Conservation (phyloP, 2,329 filamentous ascomycete genomes). For the Fusarium sp. region DNA sequence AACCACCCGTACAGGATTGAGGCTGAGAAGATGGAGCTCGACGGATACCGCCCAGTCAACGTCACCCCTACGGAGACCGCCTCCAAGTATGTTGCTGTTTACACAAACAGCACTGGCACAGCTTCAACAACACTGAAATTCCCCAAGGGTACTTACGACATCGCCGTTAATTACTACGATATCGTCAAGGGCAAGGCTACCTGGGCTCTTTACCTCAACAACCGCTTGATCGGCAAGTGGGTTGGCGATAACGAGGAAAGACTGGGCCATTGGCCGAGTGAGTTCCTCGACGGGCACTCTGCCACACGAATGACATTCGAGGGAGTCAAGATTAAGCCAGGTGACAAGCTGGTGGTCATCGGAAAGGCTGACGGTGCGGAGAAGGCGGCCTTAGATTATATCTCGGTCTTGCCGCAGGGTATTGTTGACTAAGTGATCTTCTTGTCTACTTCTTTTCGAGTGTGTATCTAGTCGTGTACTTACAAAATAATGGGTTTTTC, state of each 20-base stretch:
- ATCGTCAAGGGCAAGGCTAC: slow-evolving; percentile 68
- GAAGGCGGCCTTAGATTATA: slow-evolving; percentile 75
- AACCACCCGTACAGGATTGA: slow-evolving; percentile 76
- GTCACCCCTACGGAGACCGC: slow-evolving; percentile 73
- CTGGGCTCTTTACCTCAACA: slow-evolving; percentile 68
- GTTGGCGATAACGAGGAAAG: slow-evolving; percentile 69
- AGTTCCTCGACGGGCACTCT: slow-evolving; percentile 74
- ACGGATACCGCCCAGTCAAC: slow-evolving; percentile 66
- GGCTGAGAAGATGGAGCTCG: slow-evolving; percentile 73
- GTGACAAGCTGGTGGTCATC: slow-evolving; percentile 67
- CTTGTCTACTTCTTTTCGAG: background rate
- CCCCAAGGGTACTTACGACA: slow-evolving; percentile 65
- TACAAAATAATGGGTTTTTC: too few species aligned
- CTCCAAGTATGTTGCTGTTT: slow-evolving; percentile 52
- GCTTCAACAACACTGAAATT: slow-evolving; percentile 18
- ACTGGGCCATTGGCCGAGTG: slow-evolving; percentile 69
- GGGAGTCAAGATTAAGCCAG: slow-evolving; percentile 62
- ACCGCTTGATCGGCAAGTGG: slow-evolving; percentile 68
- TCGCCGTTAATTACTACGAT: slow-evolving; percentile 77
- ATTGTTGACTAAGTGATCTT: slow-evolving; percentile 13
- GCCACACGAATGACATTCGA: slow-evolving; percentile 72
- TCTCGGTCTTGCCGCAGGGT: slow-evolving; percentile 67
- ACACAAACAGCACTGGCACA: slow-evolving; percentile 24
- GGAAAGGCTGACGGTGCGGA: slow-evolving; percentile 71
- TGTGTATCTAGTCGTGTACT: too few species aligned